Conservation (phyloP, 768 basidiomycete genomes). For the Trametes sanguinea region DNA sequence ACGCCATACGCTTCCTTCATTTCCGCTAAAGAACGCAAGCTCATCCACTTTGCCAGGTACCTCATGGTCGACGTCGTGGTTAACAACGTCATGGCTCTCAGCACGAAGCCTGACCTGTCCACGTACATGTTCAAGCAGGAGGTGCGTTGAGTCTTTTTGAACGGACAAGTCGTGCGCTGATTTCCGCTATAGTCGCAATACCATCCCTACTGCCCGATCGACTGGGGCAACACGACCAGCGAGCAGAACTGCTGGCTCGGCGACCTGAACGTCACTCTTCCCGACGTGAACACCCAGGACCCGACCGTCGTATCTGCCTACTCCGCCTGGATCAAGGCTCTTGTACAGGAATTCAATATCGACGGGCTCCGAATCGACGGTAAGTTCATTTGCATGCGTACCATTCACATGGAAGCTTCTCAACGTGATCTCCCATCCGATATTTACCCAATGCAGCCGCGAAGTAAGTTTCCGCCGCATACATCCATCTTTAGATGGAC, state of each 20-base stretch:
- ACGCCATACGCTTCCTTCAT: slow-evolving; percentile 24
- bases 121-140: slow-evolving; percentile 67
- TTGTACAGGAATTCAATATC: slow-evolving; percentile 72
- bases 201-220: slow-evolving; percentile 77
- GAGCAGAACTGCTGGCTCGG: slow-evolving; percentile 85
- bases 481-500: slow-evolving; percentile 1
- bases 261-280: slow-evolving; percentile 68
- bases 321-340: slow-evolving; percentile 64
- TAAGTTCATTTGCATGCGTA: slow-evolving; percentile 24
- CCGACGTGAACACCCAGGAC: slow-evolving; percentile 79
- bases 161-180: not conserved
- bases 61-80: slow-evolving; percentile 86
- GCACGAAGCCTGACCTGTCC: slow-evolving; percentile 59
- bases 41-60: slow-evolving; percentile 44
- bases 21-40: not conserved
- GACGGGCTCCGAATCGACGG: slow-evolving; percentile 90
- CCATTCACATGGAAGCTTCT: not conserved
- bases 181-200: slow-evolving; percentile 52
- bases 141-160: slow-evolving; percentile 38
- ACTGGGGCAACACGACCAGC: slow-evolving; percentile 68
- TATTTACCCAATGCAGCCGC: slow-evolving; percentile 28
- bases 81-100: slow-evolving; percentile 82
- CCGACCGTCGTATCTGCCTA: slow-evolving; percentile 62
- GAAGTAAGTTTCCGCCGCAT: slow-evolving; percentile 31
- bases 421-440: not conserved